Percentiles rank a stretch among this genome's conserved stretches.
Evolutionary conservation across 768 basidiomycete genomes (phyloP).

Genomic region (Kwoniella sp.): DNA sequence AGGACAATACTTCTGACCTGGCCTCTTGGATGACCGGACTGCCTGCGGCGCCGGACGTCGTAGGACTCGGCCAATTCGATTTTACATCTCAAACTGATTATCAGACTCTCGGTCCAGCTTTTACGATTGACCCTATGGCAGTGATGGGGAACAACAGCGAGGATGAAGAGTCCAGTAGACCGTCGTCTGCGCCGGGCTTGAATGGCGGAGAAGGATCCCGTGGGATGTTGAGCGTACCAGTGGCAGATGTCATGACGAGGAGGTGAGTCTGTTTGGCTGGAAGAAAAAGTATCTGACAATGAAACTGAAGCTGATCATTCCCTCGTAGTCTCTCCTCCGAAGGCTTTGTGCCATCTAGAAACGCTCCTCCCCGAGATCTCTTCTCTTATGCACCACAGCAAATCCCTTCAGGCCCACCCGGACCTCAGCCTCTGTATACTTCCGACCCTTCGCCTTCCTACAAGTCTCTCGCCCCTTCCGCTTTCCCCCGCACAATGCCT

Average conservation of each 20-base stretch:
- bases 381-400: constrained; percentile 45
- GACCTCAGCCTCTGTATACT: constrained; percentile 39
- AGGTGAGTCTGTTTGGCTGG: no score
- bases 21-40: constrained; percentile 15
- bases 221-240: constrained; percentile 45
- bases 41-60: constrained; percentile 40
- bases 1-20: background rate
- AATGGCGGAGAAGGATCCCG: constrained; percentile 33
- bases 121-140: constrained; percentile 40
- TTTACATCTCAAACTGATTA: background rate
- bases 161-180: constrained; percentile 31
- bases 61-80: constrained; percentile 16
- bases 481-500: constrained; percentile 30
- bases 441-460: constrained; percentile 36
- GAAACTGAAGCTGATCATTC: no score
- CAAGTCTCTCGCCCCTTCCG: constrained; percentile 10
- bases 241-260: constrained; percentile 38
- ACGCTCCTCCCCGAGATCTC: constrained; percentile 42
- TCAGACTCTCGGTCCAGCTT: constrained; percentile 16
- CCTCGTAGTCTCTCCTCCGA: constrained; percentile 36
- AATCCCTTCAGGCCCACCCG: constrained; percentile 33
- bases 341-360: constrained; percentile 30
- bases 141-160: constrained; percentile 29
- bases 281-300: no score
- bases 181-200: constrained; percentile 38